Percentiles rank a stretch among this genome's conserved stretches.
Conservation (phyloP, 345 rosid genomes). For the Zanthoxylum bungeanum region DNA sequence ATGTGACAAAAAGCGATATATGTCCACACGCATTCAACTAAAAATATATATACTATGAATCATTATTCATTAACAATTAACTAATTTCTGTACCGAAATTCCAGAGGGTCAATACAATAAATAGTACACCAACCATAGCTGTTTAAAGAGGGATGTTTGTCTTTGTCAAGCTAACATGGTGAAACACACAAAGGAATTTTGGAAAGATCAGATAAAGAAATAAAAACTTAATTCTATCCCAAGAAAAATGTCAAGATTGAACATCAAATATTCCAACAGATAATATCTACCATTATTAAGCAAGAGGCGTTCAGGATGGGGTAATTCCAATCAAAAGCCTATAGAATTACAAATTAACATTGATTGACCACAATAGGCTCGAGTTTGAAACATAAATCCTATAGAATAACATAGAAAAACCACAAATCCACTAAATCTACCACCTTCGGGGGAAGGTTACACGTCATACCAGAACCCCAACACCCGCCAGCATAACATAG, state of each 20-base stretch:
- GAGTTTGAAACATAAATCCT: slow-evolving; percentile 28
- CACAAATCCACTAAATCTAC: slow-evolving; percentile 46
- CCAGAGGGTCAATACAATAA: slow-evolving; percentile 1
- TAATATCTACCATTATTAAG: slow-evolving; percentile 16
- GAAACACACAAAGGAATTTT: not conserved
- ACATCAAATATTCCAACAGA: not conserved
- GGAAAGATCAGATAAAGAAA: not conserved
- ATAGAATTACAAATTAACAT: slow-evolving; percentile 39
- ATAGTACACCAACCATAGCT: not conserved
- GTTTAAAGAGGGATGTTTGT: not conserved
- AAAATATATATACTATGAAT: not conserved
- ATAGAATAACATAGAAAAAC: slow-evolving; percentile 23
- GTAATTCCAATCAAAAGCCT: slow-evolving; percentile 36
- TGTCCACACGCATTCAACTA: not conserved
- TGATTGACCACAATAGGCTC: slow-evolving; percentile 20
- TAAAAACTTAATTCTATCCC: not conserved
- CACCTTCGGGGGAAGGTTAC: slow-evolving; percentile 41
- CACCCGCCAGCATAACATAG: slow-evolving; percentile 8
- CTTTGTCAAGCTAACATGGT: not conserved
- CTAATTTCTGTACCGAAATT: slow-evolving; percentile 13
- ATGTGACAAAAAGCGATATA: not conserved
- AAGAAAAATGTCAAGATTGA: not conserved
- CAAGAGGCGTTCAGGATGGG: slow-evolving; percentile 20
- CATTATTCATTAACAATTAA: not conserved
- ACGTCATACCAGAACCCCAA: slow-evolving; percentile 24